Base-by-base conservation (phyloP, 2,329 filamentous ascomycete genomes). In the Colletotrichum filicis region DNA sequence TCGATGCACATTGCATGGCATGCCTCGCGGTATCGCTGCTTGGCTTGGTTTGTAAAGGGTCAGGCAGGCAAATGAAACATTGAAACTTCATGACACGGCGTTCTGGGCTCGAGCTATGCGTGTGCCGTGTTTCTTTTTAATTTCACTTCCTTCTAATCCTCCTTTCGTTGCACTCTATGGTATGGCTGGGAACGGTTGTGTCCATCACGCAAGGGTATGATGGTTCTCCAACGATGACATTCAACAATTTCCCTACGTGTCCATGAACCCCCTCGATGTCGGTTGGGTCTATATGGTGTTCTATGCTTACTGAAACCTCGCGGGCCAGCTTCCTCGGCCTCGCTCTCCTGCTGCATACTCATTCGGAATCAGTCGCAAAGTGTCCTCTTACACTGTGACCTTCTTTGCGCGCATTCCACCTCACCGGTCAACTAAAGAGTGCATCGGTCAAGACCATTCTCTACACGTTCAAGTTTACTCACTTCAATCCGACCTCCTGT, bases 21-120 rank as follows among this genome's bases (percentile, higher is more conserved):
- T 84, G 77, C 77, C 77, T 75, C 76, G 76, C 78, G 73, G 62
- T 59, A 68, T 30, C 37, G 56, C 69, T 84, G 84, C 83, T 85
- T 85, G 82, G 85, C 85, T 78, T 80, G 79, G 80, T 82, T 83
- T 86, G 83, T 85, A 84, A 85, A 83, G 83, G 82, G 84, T 85
- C 83, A 85, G 84, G 79, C 81, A 82, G 83, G 86, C 85, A 84
- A 87, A 87, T 86, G 84, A 87, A 87, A 85, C 82, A 80, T 85
- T 83, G 81, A 82, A 82, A 82, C 81, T 82, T 83, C 76, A 83
- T 61, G 71, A 73, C 71, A 73, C 60, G 71, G 71, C 71, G 71
- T 73, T 73, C 52, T 71, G 71, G 71, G 61, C 67, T 71, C 56
- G 56, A 73, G 59, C 65, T 71, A 70, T 71, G 60, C 71, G 67